These are phyloP conservation scores for Oldenlandia corymbosa DNA, from an alignment of 257 asterid species.

Conservation along the genomic window DNA sequence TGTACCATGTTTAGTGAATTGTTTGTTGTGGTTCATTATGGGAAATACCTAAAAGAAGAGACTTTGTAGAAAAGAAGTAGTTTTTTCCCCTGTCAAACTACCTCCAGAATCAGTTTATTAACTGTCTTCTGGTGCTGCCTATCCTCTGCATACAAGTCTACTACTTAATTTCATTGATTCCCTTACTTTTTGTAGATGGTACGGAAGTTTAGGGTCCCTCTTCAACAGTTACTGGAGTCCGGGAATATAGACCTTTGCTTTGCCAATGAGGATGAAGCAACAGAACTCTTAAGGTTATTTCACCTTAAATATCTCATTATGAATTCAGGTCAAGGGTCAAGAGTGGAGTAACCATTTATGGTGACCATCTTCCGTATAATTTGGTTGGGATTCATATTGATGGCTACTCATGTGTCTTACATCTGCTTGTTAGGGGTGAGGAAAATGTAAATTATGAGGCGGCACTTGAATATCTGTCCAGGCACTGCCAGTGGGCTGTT, in stretches of 20 bases:
- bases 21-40: background rate
- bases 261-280: slow-evolving; percentile 98
- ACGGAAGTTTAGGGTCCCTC: slow-evolving; percentile 66
- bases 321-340: slow-evolving; percentile 1
- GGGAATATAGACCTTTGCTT: slow-evolving; percentile 90
- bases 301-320: slow-evolving; percentile 14
- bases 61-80: background rate
- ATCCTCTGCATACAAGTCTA: background rate
- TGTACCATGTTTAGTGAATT: background rate
- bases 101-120: background rate
- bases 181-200: slow-evolving; percentile 66
- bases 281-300: slow-evolving; percentile 75
- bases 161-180: background rate
- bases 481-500: slow-evolving; percentile 89
- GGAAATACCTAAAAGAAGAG: background rate
- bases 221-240: slow-evolving; percentile 68
- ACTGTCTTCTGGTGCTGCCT: background rate
- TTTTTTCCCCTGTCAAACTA: background rate
- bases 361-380: background rate
- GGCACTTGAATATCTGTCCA: slow-evolving; percentile 68
- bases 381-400: slow-evolving; percentile 5
- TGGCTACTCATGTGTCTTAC: background rate
- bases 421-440: slow-evolving; percentile 45
- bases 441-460: slow-evolving; percentile 48
- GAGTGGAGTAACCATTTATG: background rate